Base-by-base conservation (phyloP, 495 filamentous ascomycete genomes). In the Hyaloscypha bicolor region DNA sequence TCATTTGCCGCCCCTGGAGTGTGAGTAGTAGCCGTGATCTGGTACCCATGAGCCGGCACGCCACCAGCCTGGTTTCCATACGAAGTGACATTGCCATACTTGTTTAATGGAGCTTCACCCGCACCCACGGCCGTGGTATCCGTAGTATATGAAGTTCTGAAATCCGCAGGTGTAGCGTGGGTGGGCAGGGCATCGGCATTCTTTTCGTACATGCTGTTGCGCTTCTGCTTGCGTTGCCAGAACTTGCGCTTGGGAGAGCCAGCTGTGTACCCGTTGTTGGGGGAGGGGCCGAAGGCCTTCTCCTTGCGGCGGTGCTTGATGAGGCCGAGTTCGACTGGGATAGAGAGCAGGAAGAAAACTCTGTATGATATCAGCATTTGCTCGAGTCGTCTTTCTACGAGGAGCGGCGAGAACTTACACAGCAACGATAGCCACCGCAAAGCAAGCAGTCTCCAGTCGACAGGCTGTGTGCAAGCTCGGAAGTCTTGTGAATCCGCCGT, bases 361-460 rank as follows among this genome's bases (percentile, higher is more conserved):
- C 89, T 92, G 59, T n/a, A 55, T 19, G 61, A 12, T 30, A 25
- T 66, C 52, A 63, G 63, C 62, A 52, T 48, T 48, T 25, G 25
- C 25, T 1, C 25, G 2, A 2, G 11, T 16, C 16, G 6, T 0
- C 4, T 48, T 19, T 48, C 11, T 6, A 14, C 42, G 22, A 51
- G 39, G 21, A 22, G 35, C n/a, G 11, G 16, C 0, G 33, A 30
- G 25, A 45, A 85, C 91, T 88, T 81, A 94, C 92, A 90, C 83
- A 73, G 83, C 89, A 64, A 91, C 83, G 66, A 96, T 88, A 0
- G 91, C 81, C n/a, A 93, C 90, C 3, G 89, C 90, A 69, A 97
- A 89, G 21, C 78, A 82, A 19, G 87, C 91, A 62, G 85, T 90
- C 76, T 95, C 81, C 71, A 96, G 77, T 65, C 82, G 80, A 78